Conservation (phyloP, 1,139 yeast genomes). For the Debaryomycetaceae sp. region DNA sequence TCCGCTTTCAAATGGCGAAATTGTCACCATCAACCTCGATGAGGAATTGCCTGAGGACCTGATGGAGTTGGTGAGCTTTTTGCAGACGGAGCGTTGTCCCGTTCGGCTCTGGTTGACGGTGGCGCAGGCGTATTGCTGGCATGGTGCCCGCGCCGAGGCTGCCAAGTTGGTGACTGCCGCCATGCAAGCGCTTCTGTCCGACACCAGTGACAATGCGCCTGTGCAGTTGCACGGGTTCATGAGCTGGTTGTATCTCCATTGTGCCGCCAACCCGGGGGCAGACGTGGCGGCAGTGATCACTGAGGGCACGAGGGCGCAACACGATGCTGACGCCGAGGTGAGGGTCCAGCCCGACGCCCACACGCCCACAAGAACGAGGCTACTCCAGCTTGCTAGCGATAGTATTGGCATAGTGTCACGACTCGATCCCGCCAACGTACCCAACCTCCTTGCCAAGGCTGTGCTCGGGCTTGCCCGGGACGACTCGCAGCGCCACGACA, state of each 20-base stretch:
- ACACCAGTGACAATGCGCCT: constrained; percentile 48
- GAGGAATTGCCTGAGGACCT: constrained; percentile 88
- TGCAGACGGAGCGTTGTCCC: constrained; percentile 75
- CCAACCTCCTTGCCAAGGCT: constrained; percentile 60
- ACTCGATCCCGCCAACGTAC: constrained; percentile 18
- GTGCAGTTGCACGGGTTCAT: constrained; percentile 56
- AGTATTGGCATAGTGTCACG: constrained; percentile 16
- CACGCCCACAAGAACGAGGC: too few relatives aligned
- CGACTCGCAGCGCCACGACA: constrained; percentile 15
- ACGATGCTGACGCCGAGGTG: too few relatives aligned
- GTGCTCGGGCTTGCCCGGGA: constrained; percentile 44
- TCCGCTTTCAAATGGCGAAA: constrained; percentile 66
- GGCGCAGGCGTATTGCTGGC: constrained; percentile 74
- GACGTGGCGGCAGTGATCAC: too few relatives aligned
- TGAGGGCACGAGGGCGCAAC: too few relatives aligned
- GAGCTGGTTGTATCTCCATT: constrained; percentile 71
- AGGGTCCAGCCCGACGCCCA: too few relatives aligned
- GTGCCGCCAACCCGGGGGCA: too few relatives aligned
- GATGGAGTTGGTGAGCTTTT: constrained; percentile 68
- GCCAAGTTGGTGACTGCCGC: constrained; percentile 62
- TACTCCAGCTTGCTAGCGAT: too few relatives aligned
- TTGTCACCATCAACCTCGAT: constrained; percentile 61
- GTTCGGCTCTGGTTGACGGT: constrained; percentile 79
- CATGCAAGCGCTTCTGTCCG: constrained; percentile 32
- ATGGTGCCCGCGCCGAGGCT: constrained; percentile 58